Evolutionary conservation across 2,329 filamentous ascomycete genomes (phyloP), one percentile per base, ranked within the genome.

Genomic region (Aquanectria penicillioides): DNA sequence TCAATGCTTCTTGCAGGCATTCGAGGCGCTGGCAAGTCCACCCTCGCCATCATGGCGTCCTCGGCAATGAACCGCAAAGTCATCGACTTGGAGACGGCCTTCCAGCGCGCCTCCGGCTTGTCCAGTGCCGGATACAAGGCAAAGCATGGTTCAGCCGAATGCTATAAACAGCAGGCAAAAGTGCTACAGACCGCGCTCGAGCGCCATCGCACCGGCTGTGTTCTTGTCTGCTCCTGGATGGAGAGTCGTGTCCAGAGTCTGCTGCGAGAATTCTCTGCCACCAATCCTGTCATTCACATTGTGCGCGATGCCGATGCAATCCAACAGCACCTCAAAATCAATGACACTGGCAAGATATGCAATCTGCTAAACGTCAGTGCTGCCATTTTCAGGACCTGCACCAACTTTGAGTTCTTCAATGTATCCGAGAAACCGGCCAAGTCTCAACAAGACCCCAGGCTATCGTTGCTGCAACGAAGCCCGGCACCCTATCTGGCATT

Each of bases 401-500:
- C 88, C 10, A 93, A 91, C 65, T 84, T 90, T 61, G 90, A 93
- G 69, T 94, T 92, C 72, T 92, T 88, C 78, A 93, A 93, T 65
- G 78, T 91, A 13, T 88, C 88, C 2, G 89, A 92, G 69, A 78
- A 76, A 15, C 71, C 71, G 5, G 69, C 75, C 37, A 70, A 65
- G 64, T 69, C 64, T 22, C 40, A 34, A 5, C 33, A 28, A 6
- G 15, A 40, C 53, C 49, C 36, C 20, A 17, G 57, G 62, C 0
- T 48, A 6, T 62, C 65, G 38, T 75, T 49, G 72, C 74, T 55
- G 73, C 64, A 67, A 7, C 59, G 77, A 49, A 75, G 77, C 1
- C 78, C 81, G 0, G 83, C 86, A 2, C 86, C 87, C 0, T 90
- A 89, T 63, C 74, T 92, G 13, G 88, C 88, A 0, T 74, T 92